Conservation (phyloP, 345 rosid genomes). For the Adansonia digitata region DNA sequence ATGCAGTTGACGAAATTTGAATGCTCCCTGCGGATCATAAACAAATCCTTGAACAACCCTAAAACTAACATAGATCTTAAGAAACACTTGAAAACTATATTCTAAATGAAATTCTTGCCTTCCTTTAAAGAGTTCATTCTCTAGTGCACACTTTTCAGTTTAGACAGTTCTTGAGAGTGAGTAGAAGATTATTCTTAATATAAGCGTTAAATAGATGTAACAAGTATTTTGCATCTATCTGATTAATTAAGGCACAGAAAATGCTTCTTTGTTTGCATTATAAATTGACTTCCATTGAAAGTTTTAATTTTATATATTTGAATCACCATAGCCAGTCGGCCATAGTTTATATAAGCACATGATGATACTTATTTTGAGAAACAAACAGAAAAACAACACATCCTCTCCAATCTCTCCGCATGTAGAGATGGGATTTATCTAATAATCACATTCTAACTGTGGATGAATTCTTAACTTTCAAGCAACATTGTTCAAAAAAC, state of each 20-base stretch:
- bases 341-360: background rate
- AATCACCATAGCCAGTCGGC: too few species aligned
- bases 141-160: background rate
- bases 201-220: background rate
- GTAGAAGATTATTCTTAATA: background rate
- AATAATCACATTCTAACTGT: too few species aligned
- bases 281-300: background rate
- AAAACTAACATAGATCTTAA: background rate
- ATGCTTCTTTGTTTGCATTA: background rate
- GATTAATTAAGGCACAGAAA: background rate
- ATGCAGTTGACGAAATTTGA: constrained; percentile 90
- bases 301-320: too few species aligned
- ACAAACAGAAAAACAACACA: too few species aligned
- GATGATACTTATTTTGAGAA: too few species aligned
- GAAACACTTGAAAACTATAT: background rate
- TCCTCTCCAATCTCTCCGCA: too few species aligned
- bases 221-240: background rate
- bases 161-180: background rate
- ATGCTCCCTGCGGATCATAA: constrained; percentile 54
- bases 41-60: constrained; percentile 4
- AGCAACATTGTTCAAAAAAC: too few species aligned
- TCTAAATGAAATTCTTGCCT: background rate
- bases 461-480: too few species aligned
- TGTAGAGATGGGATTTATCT: too few species aligned
- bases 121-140: background rate